These are phyloP conservation scores for Breviolum minutum DNA, from an alignment of 73 alveolate genomes.

Conservation along the genomic window DNA sequence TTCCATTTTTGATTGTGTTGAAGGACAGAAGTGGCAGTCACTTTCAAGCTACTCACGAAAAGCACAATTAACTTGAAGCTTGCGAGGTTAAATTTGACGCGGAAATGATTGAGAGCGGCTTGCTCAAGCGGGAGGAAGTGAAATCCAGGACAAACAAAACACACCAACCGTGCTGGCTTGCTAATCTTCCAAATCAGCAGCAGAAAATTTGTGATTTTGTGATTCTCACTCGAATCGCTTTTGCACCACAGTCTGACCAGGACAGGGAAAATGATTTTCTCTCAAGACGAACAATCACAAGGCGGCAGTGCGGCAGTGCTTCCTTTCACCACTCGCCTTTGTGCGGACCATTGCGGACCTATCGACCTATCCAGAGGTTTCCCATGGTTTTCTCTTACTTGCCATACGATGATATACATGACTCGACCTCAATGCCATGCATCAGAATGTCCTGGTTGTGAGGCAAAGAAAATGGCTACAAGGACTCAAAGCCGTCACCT, in stretches of 20 bases:
- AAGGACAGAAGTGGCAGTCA: neutral
- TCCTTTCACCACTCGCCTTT: no score
- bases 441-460: no score
- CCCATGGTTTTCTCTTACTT: no score
- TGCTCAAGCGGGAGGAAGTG: constrained; percentile 73
- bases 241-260: neutral
- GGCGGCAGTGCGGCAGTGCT: neutral
- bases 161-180: neutral
- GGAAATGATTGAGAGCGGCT: constrained; percentile 70
- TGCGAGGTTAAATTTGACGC: constrained; percentile 59
- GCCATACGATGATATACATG: no score
- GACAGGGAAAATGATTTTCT: constrained; percentile 86
- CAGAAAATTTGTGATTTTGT: no score
- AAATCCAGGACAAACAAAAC: constrained; percentile 11
- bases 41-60: neutral
- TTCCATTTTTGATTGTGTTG: no score
- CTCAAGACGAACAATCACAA: constrained; percentile 28
- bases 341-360: neutral
- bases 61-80: neutral
- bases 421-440: no score
- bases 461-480: constrained; percentile 63
- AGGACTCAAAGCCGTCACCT: constrained; percentile 16
- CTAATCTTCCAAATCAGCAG: neutral
- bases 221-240: no score
- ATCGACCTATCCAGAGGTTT: no score